phyloP scores from a whole-genome alignment of 1,139 yeast species.

The Pichia sp. region DNA sequence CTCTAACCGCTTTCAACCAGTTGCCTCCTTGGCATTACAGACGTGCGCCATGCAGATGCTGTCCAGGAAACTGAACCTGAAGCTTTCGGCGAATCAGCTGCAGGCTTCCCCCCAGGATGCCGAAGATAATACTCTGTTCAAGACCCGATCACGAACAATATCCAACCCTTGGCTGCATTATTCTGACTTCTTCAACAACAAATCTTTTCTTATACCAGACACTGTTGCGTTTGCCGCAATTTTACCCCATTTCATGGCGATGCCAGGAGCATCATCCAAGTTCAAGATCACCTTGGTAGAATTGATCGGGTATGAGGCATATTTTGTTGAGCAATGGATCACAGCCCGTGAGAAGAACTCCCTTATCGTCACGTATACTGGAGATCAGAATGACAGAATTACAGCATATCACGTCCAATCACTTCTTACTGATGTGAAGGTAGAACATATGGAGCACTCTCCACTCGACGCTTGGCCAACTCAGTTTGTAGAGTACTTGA shows the following conservation, averaged over 20 bases:
- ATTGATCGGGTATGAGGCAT: conserved; percentile 72
- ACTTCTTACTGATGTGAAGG: neutral
- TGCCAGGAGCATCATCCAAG: conserved; percentile 2
- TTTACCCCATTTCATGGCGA: conserved; percentile 9
- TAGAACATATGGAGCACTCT: neutral
- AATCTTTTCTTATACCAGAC: conserved; percentile 14
- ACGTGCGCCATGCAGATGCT: conserved; percentile 1
- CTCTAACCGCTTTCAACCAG: too few species aligned
- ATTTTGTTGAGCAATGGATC: conserved; percentile 93
- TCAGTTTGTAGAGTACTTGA: conserved; percentile 51
- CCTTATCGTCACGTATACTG: conserved; percentile 76
- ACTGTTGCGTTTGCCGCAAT: conserved; percentile 10
- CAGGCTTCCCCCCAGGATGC: neutral
- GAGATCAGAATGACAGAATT: conserved; percentile 59
- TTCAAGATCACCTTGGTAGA: conserved; percentile 32
- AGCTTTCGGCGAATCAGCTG: neutral
- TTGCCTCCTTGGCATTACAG: too few species aligned
- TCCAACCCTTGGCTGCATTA: conserved; percentile 10
- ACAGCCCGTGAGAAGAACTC: conserved; percentile 60
- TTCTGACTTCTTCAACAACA: conserved; percentile 10
- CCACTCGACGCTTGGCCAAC: conserved; percentile 43
- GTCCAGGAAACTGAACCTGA: neutral
- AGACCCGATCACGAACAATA: conserved; percentile 2
- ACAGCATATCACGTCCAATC: conserved; percentile 46
- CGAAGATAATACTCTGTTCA: neutral